Percentiles rank a stretch among this genome's conserved stretches.
These are phyloP conservation scores for Prunus mongolica DNA, from an alignment of 306 rosid species.

Conservation along the genomic window DNA sequence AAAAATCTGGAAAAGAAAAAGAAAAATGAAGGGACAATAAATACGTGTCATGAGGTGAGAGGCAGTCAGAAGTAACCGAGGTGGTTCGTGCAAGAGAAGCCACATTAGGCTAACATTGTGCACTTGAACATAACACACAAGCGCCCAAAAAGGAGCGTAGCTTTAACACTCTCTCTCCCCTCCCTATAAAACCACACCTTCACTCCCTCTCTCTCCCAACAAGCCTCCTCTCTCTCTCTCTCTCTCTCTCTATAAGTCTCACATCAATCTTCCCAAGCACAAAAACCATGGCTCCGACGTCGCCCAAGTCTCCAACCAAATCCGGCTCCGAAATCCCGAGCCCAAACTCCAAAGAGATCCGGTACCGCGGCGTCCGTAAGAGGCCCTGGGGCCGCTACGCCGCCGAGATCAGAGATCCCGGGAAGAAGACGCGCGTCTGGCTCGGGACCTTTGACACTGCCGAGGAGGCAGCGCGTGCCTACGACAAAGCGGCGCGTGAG, in stretches of 20 bases:
- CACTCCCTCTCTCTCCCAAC: conserved; percentile 15
- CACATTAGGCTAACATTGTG: conserved; percentile 30
- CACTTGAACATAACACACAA: conserved; percentile 20
- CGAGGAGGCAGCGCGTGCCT: conserved; percentile 82
- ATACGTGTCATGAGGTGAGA: conserved; percentile 28
- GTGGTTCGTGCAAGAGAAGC: conserved; percentile 49
- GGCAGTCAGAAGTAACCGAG: conserved; percentile 27
- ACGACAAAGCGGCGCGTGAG: conserved; percentile 72
- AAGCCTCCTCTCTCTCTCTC: conserved; percentile 8
- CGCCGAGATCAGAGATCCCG: conserved; percentile 92
- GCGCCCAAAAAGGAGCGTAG: conserved; percentile 62
- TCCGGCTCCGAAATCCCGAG: not conserved
- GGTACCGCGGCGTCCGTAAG: conserved; percentile 73
- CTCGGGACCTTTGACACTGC: conserved; percentile 86
- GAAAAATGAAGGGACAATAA: not conserved
- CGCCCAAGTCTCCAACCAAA: conserved; percentile 1
- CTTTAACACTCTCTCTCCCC: conserved; percentile 25
- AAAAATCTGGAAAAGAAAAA: not conserved
- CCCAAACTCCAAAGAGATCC: conserved; percentile 54
- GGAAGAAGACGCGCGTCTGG: conserved; percentile 84
- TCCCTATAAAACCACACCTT: conserved; percentile 31
- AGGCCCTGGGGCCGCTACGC: conserved; percentile 96
- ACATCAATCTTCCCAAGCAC: not conserved
- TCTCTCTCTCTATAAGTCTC: not conserved
- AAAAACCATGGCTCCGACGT: conserved; percentile 48